Conservation (phyloP, 1,284 basidiomycete species). For the Rhodotorula sp. region DNA sequence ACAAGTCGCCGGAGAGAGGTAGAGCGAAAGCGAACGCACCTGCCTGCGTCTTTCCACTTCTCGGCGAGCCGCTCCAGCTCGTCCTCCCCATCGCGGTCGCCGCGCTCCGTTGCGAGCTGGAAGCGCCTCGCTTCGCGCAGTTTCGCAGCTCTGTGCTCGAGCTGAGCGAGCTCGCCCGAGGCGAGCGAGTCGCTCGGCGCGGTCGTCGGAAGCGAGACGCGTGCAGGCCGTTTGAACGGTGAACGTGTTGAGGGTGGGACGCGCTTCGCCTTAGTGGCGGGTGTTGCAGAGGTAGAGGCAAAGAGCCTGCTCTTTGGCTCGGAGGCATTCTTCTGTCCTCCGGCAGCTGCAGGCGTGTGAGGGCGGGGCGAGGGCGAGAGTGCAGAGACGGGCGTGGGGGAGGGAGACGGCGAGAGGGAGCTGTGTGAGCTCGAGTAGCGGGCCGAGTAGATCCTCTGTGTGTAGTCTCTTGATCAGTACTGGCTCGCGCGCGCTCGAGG, state of each 20-base stretch:
- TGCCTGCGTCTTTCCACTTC: neutral
- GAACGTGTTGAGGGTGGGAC: neutral
- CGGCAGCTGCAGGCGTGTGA: too few species aligned
- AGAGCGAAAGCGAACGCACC: too few species aligned
- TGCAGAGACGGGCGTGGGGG: too few species aligned
- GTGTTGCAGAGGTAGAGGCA: too few species aligned
- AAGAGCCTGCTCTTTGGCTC: too few species aligned
- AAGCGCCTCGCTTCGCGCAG: constrained; percentile 5
- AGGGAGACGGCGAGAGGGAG: too few species aligned
- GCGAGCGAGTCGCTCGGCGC: neutral
- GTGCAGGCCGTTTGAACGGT: neutral
- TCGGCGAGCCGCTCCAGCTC: neutral
- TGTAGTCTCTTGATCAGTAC: too few species aligned
- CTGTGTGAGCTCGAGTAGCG: too few species aligned
- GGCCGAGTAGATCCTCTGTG: too few species aligned
- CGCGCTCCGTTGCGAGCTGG: neutral
- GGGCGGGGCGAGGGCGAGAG: too few species aligned
- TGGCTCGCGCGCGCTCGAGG: too few species aligned
- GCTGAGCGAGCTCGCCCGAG: neutral
- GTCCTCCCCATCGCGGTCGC: neutral
- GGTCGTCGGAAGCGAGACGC: neutral
- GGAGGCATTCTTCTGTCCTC: neutral
- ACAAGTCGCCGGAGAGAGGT: neutral
- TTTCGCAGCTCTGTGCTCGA: neutral
- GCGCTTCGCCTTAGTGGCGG: neutral